Base-by-base conservation (phyloP, 2,329 filamentous ascomycete species). In the Talaromyces sp. region DNA sequence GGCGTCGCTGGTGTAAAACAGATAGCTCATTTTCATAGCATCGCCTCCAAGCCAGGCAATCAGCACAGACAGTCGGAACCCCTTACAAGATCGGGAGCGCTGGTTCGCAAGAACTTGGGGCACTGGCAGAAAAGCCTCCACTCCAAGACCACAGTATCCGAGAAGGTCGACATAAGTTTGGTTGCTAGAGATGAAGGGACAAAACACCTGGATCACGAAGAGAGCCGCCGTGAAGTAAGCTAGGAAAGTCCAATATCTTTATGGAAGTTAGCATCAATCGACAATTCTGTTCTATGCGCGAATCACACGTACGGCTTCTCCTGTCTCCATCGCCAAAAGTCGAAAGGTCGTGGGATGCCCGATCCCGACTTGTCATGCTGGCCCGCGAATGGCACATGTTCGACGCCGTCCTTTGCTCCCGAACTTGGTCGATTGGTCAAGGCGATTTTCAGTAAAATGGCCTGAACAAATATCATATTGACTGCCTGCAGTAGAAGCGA, bases 301-400 rank as follows among this genome's bases (percentile, higher is more conserved):
- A 43, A 38, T 24, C 17, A 35, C 32, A 48, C 78, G 64, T 74
- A 81, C 66, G 84, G 83, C 59, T 80, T 77, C 21, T 80, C 73
- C 58, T 72, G 75, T 64, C 77, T 80, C 85, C 85, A 88, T 67
- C 85, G 83, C 85, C 85, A 88, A 70, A 88, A 88, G 58, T 80
- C 77, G 66, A 81, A 87, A 0, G 85, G 85, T 35, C 85, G 76
- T 17, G 72, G 73, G 59, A 77, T 70, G 29, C 62, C 70, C 60
- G 63, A 60, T 32, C 66, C 66, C 66, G 52, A 57, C 21, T 61
- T 54, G 57, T 61, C 60, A n/a, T 59, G 56, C 63, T 72, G 66
- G 1, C 65, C 67, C 58, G 71, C 74, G 63, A 80, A 80, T 10
- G 77, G 69, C 64, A 72, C 61, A 69, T 77, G 72, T 68, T 79